These are phyloP conservation scores for Pochonia chlamydosporia DNA, from an alignment of 2,329 filamentous ascomycete genomes.

Conservation along the genomic window DNA sequence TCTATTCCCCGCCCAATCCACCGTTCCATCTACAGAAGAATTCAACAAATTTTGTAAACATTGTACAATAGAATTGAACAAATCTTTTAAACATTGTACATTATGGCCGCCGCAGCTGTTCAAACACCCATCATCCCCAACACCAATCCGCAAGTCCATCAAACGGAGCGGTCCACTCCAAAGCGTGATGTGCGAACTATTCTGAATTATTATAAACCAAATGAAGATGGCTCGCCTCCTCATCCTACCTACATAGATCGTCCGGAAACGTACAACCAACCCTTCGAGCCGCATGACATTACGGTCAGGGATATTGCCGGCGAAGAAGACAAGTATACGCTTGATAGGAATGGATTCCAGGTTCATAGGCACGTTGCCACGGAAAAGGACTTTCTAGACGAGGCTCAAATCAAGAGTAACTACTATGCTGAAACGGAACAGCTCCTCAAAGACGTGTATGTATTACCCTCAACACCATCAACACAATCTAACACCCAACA, in stretches of 20 bases:
- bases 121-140: conserved; percentile 10
- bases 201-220: conserved; percentile 34
- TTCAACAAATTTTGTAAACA: neutral
- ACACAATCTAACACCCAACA: conserved; percentile 20
- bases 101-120: conserved; percentile 18
- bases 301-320: conserved; percentile 30
- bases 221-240: conserved; percentile 35
- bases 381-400: conserved; percentile 41
- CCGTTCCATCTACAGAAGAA: no score
- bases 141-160: conserved; percentile 7
- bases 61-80: neutral
- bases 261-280: conserved; percentile 28
- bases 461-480: neutral
- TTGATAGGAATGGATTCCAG: conserved; percentile 35
- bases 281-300: conserved; percentile 19
- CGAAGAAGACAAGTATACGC: conserved; percentile 26
- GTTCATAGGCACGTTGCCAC: conserved; percentile 20
- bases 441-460: conserved; percentile 54
- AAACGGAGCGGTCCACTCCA: neutral
- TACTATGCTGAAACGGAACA: conserved; percentile 72
- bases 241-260: conserved; percentile 26
- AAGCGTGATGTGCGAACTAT: conserved; percentile 25
- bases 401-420: conserved; percentile 52
- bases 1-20: no score
- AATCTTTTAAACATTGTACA: conserved; percentile 4